A percentile compares a stretch with the other conserved stretches of the same genome.
phyloP scores from a whole-genome alignment of 2,329 filamentous ascomycete genomes.

The Penicillium paneum region DNA sequence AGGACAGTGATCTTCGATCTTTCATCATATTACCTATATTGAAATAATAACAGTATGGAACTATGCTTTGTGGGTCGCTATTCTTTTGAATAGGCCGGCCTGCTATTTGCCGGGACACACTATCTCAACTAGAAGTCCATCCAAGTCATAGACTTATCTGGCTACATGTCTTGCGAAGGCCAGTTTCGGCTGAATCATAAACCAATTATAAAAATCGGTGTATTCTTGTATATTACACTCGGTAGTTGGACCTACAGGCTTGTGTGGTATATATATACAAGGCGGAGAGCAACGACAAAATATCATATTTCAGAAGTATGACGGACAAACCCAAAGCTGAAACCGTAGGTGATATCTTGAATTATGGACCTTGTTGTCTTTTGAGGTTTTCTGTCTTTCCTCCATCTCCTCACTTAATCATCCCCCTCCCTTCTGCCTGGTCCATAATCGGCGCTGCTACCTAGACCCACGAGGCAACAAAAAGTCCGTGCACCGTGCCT shows the following conservation, averaged over 20 bases:
- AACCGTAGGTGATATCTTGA: neutral
- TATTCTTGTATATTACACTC: neutral
- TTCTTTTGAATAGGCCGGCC: neutral
- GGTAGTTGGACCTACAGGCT: neutral
- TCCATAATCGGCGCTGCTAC: neutral
- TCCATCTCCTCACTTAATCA: neutral
- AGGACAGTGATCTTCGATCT: conserved; percentile 16
- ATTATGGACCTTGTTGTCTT: neutral
- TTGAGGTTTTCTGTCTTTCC: too few relatives aligned
- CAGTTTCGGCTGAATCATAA: neutral
- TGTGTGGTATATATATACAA: neutral
- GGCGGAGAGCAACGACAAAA: neutral
- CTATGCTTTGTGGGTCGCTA: neutral
- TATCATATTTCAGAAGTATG: neutral
- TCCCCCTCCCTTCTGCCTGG: neutral
- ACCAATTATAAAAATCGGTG: neutral
- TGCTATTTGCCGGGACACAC: neutral
- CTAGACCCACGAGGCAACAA: neutral
- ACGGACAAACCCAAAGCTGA: neutral
- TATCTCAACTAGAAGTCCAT: neutral
- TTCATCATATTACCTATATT: neutral
- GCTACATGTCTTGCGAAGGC: neutral
- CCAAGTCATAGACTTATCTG: neutral
- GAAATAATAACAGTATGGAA: neutral
- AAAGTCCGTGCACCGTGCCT: neutral